Percentiles rank a stretch among this genome's conserved stretches.
Evolutionary conservation across 2,329 filamentous ascomycete species (phyloP).

Genomic region (Chaetomium olivaceum): DNA sequence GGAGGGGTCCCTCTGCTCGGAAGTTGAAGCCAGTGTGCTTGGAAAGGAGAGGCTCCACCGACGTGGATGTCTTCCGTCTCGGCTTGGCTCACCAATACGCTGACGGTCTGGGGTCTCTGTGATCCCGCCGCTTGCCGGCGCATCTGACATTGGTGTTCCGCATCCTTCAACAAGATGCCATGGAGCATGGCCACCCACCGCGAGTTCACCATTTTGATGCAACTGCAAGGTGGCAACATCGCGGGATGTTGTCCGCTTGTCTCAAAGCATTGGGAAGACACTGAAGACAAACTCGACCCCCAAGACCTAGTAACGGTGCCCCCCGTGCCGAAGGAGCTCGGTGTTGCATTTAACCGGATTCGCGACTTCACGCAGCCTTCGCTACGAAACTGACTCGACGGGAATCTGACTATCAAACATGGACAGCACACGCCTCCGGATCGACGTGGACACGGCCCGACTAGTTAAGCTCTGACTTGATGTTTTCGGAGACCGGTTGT

Average conservation of each 20-base stretch:
- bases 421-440: conserved; percentile 1
- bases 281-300: background rate
- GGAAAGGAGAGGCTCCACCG: background rate
- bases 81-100: background rate
- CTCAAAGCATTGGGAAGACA: background rate
- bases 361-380: background rate
- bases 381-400: background rate
- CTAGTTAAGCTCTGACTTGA: background rate
- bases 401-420: conserved; percentile 14
- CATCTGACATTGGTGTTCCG: background rate
- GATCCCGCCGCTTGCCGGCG: background rate
- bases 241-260: background rate
- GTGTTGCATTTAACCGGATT: conserved; percentile 20
- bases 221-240: conserved; percentile 4
- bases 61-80: background rate
- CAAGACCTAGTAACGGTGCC: background rate
- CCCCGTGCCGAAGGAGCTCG: conserved; percentile 9
- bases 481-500: background rate
- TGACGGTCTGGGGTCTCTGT: background rate
- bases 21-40: background rate
- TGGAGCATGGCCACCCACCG: background rate
- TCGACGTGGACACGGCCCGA: conserved; percentile 7
- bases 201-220: background rate
- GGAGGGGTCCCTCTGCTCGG: background rate
- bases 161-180: background rate